Conservation (phyloP, 2,329 filamentous ascomycete species). For the Zymoseptoria pseudotritici region DNA sequence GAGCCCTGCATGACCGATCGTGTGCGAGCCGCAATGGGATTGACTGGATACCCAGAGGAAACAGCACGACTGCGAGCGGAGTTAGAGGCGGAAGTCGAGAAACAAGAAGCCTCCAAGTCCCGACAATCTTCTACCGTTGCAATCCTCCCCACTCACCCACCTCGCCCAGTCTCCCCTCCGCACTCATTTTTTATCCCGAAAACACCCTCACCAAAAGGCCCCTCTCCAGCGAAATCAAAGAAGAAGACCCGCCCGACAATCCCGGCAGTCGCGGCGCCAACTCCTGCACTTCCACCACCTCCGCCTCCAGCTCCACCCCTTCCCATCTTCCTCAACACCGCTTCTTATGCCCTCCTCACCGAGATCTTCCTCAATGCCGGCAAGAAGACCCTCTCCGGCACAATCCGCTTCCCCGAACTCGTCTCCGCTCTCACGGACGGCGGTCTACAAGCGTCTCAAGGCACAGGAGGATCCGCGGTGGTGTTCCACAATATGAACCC, state of each 20-base stretch:
- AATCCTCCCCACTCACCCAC: neutral
- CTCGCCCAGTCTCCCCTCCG: neutral
- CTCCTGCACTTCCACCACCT: neutral
- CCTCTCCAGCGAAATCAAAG: neutral
- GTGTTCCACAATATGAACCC: neutral
- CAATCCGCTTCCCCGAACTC: slow-evolving; percentile 3
- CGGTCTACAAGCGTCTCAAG: neutral
- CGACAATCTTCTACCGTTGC: neutral
- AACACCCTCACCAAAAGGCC: neutral
- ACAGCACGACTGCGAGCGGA: neutral
- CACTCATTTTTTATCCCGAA: neutral
- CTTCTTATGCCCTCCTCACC: neutral
- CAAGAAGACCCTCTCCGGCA: neutral
- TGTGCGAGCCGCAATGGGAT: neutral
- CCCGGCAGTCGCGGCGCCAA: neutral
- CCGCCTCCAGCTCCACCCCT: neutral
- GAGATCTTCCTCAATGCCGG: slow-evolving; percentile 4
- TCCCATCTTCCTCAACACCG: neutral
- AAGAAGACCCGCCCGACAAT: slow-evolving; percentile 4
- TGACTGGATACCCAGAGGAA: neutral
- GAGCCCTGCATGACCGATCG: neutral
- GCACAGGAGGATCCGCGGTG: neutral
- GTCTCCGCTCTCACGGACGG: slow-evolving; percentile 1
- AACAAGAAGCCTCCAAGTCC: neutral
- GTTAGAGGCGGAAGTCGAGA: neutral